These are phyloP conservation scores for Stevia rebaudiana DNA, from an alignment of 140 eudicot species.

Conservation along the genomic window DNA sequence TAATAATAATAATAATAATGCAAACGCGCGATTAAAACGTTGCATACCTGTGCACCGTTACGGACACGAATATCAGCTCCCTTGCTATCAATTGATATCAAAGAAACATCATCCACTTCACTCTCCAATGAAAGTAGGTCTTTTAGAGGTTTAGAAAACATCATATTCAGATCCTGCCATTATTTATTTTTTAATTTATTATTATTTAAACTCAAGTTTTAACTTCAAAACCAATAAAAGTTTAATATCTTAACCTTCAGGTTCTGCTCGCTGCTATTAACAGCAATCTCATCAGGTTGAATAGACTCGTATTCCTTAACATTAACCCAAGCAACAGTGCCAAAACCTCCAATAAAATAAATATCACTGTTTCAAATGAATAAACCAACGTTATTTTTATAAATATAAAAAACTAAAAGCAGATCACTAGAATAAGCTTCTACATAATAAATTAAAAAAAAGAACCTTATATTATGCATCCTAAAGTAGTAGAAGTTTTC, in stretches of 20 bases:
- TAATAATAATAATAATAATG: too few relatives aligned
- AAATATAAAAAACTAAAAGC: too few relatives aligned
- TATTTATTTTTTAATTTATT: neutral
- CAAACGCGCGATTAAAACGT: neutral
- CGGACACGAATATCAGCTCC: slow-evolving; percentile 96
- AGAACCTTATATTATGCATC: slow-evolving; percentile 82
- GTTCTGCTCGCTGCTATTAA: slow-evolving; percentile 86
- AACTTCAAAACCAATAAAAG: neutral
- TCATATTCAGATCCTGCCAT: slow-evolving; percentile 70
- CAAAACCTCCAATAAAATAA: slow-evolving; percentile 97
- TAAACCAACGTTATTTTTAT: neutral
- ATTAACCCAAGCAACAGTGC: slow-evolving; percentile 97
- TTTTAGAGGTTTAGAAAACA: slow-evolving; percentile 79
- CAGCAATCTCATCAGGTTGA: slow-evolving; percentile 78
- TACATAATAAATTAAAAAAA: neutral
- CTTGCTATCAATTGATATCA: slow-evolving; percentile 88
- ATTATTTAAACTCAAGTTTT: neutral
- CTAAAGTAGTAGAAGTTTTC: slow-evolving; percentile 88
- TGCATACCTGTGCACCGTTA: slow-evolving; percentile 78
- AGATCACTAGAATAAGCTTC: neutral
- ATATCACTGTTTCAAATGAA: slow-evolving; percentile 57
- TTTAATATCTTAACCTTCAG: slow-evolving; percentile 43
- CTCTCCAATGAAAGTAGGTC: slow-evolving; percentile 64
- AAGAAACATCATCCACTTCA: slow-evolving; percentile 86
- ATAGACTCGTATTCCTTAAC: slow-evolving; percentile 77